Conservation (phyloP, 176 grass and related monocot species). For the Rhynchospora tenuis region DNA sequence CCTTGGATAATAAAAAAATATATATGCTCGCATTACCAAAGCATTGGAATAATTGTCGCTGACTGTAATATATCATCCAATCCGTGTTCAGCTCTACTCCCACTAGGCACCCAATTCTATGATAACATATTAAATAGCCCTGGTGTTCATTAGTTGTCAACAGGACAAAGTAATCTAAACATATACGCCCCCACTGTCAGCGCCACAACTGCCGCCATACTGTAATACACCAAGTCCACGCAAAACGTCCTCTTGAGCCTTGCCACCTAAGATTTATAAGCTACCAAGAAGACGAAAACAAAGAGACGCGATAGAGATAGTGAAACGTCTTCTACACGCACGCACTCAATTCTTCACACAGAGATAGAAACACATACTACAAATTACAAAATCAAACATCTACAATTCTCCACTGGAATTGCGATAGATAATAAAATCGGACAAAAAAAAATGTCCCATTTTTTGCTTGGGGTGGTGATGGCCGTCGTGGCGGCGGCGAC, state of each 20-base stretch:
- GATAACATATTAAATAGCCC: background rate
- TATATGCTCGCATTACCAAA: background rate
- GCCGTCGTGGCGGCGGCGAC: background rate
- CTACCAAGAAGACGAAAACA: background rate
- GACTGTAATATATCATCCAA: background rate
- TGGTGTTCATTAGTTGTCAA: background rate
- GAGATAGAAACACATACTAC: background rate
- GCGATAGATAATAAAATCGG: background rate
- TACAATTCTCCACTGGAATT: background rate
- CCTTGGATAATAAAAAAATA: background rate
- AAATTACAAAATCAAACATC: background rate
- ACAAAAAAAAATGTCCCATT: background rate
- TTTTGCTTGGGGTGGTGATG: background rate
- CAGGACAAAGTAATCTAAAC: background rate
- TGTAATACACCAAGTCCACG: background rate
- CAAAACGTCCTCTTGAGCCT: background rate
- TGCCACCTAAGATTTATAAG: constrained; percentile 7
- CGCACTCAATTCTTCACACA: background rate
- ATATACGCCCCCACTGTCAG: background rate
- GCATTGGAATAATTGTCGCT: constrained; percentile 12
- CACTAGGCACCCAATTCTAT: background rate
- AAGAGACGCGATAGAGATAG: constrained; percentile 1
- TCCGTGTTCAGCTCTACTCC: background rate
- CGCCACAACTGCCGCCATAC: background rate
- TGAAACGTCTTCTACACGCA: constrained; percentile 1